Base-by-base conservation (phyloP, 225 moss, liverwort and hornwort species). In the Polytrichum commune region DNA sequence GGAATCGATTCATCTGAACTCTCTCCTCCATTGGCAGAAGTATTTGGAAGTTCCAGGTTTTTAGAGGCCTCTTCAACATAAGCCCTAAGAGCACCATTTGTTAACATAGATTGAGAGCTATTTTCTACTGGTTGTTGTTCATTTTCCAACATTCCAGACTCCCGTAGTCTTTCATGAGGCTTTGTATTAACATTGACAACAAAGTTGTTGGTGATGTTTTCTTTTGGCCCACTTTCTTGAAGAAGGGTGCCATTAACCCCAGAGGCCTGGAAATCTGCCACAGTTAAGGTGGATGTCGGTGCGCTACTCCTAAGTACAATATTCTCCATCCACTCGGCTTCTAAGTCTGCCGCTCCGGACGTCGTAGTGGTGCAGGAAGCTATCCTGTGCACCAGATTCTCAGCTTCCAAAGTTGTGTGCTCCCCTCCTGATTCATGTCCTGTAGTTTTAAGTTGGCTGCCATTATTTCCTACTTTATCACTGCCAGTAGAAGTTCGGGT, bases 321-420 rank as follows among this genome's bases (percentile, higher is more conserved):
- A 7, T 32, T 66, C 38, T 66, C 66, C 66, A 66, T 22, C 66
- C 66, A 66, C 38, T 66, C 35, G 38, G 66, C 32, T 66, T 66
- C 66, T 66, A 66, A 66, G 46, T 53, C 22, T 4, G 33, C 66
- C 46, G 46, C 46, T 18, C 33, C 35, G 22, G 66, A 38, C 46
- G 33, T 66, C 5, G 66, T 32, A 16, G 24, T 23, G 33, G 46
- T 66, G 33, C 33, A 35, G 20, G 66, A 38, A 5, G 13, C 3
- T 9, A 10, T 38, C 66, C 66, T 33, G 38, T 32, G 33, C 38
- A 63, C 27, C 63, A 63, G 9, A 63, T 63, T 27, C 9, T 66
- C 22, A 33, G 38, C 20, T 24, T 66, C 66, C 13, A 23, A 6
- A 66, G 66, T 22, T 33, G 53, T 46, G 46, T 46, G 46, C 16